Conservation (phyloP, 805 yeast genomes). For the Myxozyma monticola region DNA sequence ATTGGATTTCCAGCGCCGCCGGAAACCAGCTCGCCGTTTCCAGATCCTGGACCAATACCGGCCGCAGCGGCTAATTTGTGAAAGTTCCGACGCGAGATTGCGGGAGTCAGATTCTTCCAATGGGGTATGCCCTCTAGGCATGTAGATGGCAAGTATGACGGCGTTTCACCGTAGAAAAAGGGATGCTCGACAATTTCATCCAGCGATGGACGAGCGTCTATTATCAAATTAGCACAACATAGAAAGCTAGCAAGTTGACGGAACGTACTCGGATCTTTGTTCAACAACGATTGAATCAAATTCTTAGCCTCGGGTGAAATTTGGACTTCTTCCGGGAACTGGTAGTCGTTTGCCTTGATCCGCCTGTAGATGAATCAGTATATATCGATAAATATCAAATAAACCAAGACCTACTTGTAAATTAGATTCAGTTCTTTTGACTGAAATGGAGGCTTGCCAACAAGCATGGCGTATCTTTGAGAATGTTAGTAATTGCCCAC, state of each 20-base stretch:
- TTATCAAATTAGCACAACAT: not conserved
- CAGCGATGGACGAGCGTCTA: conserved; percentile 68
- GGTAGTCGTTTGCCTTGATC: conserved; percentile 77
- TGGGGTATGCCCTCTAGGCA: conserved; percentile 66
- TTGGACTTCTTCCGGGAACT: conserved; percentile 66
- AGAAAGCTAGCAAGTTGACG: not conserved
- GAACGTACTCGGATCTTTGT: conserved; percentile 63
- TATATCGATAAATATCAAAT: too few species aligned
- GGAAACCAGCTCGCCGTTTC: conserved; percentile 8
- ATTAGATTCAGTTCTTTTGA: conserved; percentile 90
- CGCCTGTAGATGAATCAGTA: conserved; percentile 1
- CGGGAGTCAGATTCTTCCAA: conserved; percentile 40
- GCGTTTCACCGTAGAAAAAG: conserved; percentile 89
- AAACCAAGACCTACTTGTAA: conserved; percentile 51
- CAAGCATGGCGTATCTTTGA: conserved; percentile 62
- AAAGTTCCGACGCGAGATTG: conserved; percentile 23
- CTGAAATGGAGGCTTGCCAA: conserved; percentile 98
- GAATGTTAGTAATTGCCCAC: not conserved
- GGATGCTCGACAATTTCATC: conserved; percentile 76
- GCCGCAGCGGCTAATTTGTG: conserved; percentile 23
- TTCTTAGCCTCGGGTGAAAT: conserved; percentile 71
- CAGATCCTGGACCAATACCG: conserved; percentile 29
- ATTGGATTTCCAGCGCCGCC: conserved; percentile 25
- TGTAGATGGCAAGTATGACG: conserved; percentile 61
- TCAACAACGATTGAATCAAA: conserved; percentile 70